Percentiles rank a stretch among this genome's conserved stretches.
Evolutionary conservation across 257 asterid genomes (phyloP).

Genomic region (Leonotis leonurus): DNA sequence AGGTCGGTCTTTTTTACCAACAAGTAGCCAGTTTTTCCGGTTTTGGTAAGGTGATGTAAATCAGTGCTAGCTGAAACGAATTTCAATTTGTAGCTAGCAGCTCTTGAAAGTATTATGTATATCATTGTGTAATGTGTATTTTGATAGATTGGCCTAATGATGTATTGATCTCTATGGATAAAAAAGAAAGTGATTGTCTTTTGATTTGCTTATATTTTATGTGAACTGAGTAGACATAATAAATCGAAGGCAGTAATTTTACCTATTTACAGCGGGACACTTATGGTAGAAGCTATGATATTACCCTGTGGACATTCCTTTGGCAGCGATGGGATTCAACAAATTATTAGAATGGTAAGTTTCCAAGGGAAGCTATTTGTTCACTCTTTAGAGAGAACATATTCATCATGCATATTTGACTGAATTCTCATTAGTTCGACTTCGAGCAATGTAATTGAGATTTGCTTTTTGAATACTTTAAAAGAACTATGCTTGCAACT

Average conservation of each 20-base stretch:
- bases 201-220: not conserved
- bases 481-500: not conserved
- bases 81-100: not conserved
- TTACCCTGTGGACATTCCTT: conserved; percentile 97
- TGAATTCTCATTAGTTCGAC: not conserved
- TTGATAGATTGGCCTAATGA: not conserved
- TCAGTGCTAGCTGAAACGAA: not conserved
- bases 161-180: not conserved
- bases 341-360: conserved; percentile 59
- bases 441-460: not conserved
- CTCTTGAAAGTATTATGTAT: not conserved
- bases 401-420: not conserved
- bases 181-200: not conserved
- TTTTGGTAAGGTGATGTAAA: not conserved
- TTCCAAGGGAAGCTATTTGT: not conserved
- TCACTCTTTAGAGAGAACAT: not conserved
- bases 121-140: not conserved
- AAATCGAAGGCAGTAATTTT: conserved; percentile 10
- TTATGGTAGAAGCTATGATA: conserved; percentile 97
- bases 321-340: conserved; percentile 67
- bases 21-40: not conserved
- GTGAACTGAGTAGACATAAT: not conserved
- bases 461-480: not conserved
- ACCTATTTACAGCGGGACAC: conserved; percentile 57
- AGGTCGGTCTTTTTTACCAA: not conserved